These are phyloP conservation scores for Schrenkiella parvula DNA, from an alignment of 345 rosid genomes.

Conservation along the genomic window DNA sequence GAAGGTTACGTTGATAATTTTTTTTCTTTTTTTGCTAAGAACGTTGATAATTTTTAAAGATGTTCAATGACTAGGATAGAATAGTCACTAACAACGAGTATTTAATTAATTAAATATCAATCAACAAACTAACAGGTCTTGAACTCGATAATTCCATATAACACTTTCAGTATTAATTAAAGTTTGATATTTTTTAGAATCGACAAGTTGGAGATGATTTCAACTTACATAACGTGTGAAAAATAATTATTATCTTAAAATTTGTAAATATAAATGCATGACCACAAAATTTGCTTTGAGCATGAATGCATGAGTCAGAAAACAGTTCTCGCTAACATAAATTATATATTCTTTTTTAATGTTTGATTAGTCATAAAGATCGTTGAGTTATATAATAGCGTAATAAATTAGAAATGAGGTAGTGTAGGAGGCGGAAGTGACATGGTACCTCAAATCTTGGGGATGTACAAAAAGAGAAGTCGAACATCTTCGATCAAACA, in stretches of 20 bases:
- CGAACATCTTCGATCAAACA: constrained; percentile 18
- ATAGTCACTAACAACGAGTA: neutral
- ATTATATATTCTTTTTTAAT: neutral
- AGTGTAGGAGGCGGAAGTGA: constrained; percentile 40
- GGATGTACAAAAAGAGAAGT: constrained; percentile 33
- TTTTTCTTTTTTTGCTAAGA: too few species aligned
- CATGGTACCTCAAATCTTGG: constrained; percentile 43
- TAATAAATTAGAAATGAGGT: constrained; percentile 21
- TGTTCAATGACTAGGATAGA: neutral
- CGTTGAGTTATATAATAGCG: constrained; percentile 16
- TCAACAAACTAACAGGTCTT: neutral
- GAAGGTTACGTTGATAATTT: neutral
- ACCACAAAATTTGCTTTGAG: neutral
- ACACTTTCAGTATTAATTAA: neutral
- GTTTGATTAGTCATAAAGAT: constrained; percentile 13
- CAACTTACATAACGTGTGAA: neutral
- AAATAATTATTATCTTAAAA: neutral
- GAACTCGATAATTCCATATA: neutral
- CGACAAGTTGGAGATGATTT: constrained; percentile 4
- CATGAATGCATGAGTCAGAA: constrained; percentile 3
- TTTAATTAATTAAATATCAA: neutral
- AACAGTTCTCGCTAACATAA: neutral
- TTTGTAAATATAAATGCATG: neutral
- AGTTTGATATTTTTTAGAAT: neutral
- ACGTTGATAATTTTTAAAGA: neutral